Conservation (phyloP, 495 filamentous ascomycete genomes). For the Cladorrhinum samala region DNA sequence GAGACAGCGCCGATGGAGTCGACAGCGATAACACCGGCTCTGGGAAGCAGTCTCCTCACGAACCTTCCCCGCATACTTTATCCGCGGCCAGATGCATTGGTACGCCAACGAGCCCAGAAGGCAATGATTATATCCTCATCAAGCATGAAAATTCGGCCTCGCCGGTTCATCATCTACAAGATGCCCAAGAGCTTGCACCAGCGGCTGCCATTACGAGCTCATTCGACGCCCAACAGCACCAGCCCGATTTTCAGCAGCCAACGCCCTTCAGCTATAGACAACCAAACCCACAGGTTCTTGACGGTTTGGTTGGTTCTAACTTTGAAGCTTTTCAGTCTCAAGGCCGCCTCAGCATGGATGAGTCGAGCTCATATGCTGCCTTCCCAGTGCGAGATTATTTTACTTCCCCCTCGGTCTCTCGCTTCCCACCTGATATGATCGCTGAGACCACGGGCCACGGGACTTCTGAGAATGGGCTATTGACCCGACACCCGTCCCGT, state of each 20-base stretch:
- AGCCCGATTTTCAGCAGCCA: slow-evolving; percentile 13
- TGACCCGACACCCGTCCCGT: slow-evolving; percentile 9
- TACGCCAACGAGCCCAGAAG: slow-evolving; percentile 18
- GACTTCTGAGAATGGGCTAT: slow-evolving; percentile 4
- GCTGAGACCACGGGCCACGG: slow-evolving; percentile 2
- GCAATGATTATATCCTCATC: slow-evolving; percentile 14
- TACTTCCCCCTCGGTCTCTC: slow-evolving; percentile 9
- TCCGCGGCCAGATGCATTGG: not conserved
- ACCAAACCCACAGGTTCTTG: not conserved
- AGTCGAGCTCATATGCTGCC: slow-evolving; percentile 8
- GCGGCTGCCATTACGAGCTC: slow-evolving; percentile 3
- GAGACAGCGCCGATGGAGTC: slow-evolving; percentile 13
- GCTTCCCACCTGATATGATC: slow-evolving; percentile 22
- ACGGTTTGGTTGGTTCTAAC: slow-evolving; percentile 2
- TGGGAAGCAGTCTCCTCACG: slow-evolving; percentile 3
- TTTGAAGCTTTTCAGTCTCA: slow-evolving; percentile 10
- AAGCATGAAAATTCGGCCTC: slow-evolving; percentile 10
- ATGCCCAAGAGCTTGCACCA: slow-evolving; percentile 2
- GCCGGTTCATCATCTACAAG: not conserved
- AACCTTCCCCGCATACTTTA: not conserved
- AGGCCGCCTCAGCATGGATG: slow-evolving; percentile 4
- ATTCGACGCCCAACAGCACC: slow-evolving; percentile 6
- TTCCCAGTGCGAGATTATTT: slow-evolving; percentile 23
- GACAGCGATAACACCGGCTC: slow-evolving; percentile 9
- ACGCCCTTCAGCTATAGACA: slow-evolving; percentile 12